These are phyloP conservation scores for Toxicodendron radicans DNA, from an alignment of 345 rosid species.

Conservation along the genomic window DNA sequence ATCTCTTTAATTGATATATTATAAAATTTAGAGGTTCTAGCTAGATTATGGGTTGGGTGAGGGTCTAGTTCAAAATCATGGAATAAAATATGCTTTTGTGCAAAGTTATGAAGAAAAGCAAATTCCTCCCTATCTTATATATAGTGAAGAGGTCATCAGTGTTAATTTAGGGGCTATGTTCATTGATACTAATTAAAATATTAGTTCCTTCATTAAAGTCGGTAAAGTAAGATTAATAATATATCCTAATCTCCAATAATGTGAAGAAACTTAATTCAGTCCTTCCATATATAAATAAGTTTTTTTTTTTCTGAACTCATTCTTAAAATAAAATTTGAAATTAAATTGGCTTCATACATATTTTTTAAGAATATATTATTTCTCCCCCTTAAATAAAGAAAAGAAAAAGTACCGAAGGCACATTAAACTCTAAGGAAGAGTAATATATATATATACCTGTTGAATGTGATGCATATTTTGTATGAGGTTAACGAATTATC, in stretches of 20 bases:
- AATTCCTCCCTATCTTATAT: not conserved
- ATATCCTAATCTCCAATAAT: not conserved
- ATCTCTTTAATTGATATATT: not conserved
- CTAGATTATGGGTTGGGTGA: too few species aligned
- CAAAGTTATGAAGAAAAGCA: not conserved
- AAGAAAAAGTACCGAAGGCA: too few species aligned
- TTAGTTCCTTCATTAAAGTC: not conserved
- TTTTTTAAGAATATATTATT: too few species aligned
- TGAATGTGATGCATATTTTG: too few species aligned
- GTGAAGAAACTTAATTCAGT: not conserved
- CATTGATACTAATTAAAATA: not conserved
- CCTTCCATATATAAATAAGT: not conserved
- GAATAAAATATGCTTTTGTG: conserved; percentile 8
- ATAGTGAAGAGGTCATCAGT: not conserved
- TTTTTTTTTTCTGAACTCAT: too few species aligned
- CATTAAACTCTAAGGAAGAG: too few species aligned
- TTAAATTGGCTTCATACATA: too few species aligned
- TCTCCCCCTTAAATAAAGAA: too few species aligned
- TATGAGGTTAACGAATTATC: too few species aligned
- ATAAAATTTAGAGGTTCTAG: conserved; percentile 22
- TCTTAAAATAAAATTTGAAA: too few species aligned
- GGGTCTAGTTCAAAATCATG: not conserved
- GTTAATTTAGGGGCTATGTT: not conserved
- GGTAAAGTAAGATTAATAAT: not conserved
- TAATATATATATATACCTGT: too few species aligned